A percentile compares a stretch with the other conserved stretches of the same genome.
Conservation (phyloP, 2,329 filamentous ascomycete species). For the Phoma sp. region DNA sequence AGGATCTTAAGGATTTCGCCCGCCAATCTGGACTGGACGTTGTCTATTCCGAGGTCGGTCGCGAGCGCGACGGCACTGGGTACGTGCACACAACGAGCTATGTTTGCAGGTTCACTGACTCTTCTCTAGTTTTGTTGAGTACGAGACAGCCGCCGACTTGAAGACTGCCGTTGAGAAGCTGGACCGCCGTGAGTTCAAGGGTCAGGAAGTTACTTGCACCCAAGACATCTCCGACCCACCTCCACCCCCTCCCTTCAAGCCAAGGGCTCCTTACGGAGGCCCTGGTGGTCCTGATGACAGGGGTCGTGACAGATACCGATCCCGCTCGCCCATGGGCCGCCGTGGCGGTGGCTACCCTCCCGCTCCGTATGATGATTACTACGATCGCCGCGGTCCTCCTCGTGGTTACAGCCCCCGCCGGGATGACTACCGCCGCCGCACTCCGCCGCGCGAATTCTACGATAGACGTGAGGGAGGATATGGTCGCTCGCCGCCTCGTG, state of each 20-base stretch:
- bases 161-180: slow-evolving; percentile 94
- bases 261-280: slow-evolving; percentile 42
- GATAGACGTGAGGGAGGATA: slow-evolving; percentile 67
- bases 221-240: slow-evolving; percentile 72
- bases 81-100: slow-evolving; percentile 56
- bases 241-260: slow-evolving; percentile 46
- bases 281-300: slow-evolving; percentile 66
- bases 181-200: slow-evolving; percentile 91
- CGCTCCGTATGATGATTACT: slow-evolving; percentile 69
- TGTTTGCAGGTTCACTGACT: slow-evolving; percentile 13
- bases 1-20: slow-evolving; percentile 99
- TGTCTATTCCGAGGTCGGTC: slow-evolving; percentile 95
- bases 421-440: slow-evolving; percentile 86
- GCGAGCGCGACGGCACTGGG: slow-evolving; percentile 92
- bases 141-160: slow-evolving; percentile 89
- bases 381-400: slow-evolving; percentile 81
- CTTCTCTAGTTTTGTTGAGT: slow-evolving; percentile 86
- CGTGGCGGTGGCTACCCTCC: slow-evolving; percentile 63
- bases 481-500: slow-evolving; percentile 70
- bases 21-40: slow-evolving; percentile 96
- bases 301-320: slow-evolving; percentile 75
- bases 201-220: slow-evolving; percentile 80
- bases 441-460: slow-evolving; percentile 82
- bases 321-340: slow-evolving; percentile 73
- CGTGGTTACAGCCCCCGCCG: slow-evolving; percentile 85